phyloP scores from a whole-genome alignment of 2,329 filamentous ascomycete genomes.

The Ramichloridium luteum region DNA sequence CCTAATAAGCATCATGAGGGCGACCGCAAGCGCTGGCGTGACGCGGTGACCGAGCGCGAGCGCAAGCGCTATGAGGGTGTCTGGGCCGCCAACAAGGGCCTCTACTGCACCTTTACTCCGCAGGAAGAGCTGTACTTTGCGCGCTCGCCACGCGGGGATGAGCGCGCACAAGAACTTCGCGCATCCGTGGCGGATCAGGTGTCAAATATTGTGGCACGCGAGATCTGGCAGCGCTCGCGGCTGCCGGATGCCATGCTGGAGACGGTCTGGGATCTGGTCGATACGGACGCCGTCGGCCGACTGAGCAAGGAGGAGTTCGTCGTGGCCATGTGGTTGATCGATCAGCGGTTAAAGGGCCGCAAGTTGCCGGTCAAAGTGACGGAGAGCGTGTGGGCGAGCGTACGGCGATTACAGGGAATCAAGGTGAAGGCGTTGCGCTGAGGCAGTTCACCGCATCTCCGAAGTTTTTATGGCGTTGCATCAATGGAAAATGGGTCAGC shows the following conservation, averaged over 20 bases:
- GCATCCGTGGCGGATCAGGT: constrained; percentile 32
- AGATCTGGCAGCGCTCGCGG: constrained; percentile 63
- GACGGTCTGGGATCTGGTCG: constrained; percentile 67
- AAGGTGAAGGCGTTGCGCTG: constrained; percentile 17
- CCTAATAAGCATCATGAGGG: constrained; percentile 61
- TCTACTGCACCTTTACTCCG: constrained; percentile 25
- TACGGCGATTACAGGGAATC: constrained; percentile 32
- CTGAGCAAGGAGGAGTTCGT: constrained; percentile 63
- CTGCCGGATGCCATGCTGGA: constrained; percentile 56
- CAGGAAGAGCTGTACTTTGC: constrained; percentile 11
- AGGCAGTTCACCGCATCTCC: no score
- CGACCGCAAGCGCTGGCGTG: constrained; percentile 62
- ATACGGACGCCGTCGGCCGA: constrained; percentile 41
- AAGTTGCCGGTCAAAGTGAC: constrained; percentile 62
- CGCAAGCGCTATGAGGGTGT: constrained; percentile 73
- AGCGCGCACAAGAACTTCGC: constrained; percentile 6
- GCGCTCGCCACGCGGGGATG: constrained; percentile 4
- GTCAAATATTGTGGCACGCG: constrained; percentile 54
- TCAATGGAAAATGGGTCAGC: no score
- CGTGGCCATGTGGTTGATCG: constrained; percentile 70
- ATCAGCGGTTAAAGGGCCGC: constrained; percentile 65
- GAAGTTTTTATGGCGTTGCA: no score
- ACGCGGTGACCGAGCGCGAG: constrained; percentile 58
- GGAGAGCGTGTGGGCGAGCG: constrained; percentile 66
- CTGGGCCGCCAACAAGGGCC: constrained; percentile 68